These are phyloP conservation scores for Lachnellula suecica DNA, from an alignment of 2,329 filamentous ascomycete species.

Conservation along the genomic window DNA sequence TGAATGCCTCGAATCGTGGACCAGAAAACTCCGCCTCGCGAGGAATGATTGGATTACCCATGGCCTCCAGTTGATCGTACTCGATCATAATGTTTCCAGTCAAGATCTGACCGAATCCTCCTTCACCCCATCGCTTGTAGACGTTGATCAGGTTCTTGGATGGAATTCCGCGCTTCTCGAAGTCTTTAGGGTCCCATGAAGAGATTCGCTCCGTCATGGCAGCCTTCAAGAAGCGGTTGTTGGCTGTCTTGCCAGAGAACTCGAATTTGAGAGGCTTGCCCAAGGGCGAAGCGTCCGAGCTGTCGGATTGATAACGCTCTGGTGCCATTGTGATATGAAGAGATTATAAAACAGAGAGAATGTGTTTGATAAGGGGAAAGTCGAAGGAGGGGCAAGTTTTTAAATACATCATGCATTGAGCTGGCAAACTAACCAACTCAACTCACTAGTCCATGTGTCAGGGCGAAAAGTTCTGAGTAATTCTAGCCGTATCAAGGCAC, in stretches of 20 bases:
- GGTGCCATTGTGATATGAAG: slow-evolving; percentile 18
- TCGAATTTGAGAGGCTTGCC: slow-evolving; percentile 47
- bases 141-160: slow-evolving; percentile 52
- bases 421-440: too few relatives aligned
- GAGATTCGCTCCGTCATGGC: slow-evolving; percentile 66
- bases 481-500: too few relatives aligned
- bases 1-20: slow-evolving; percentile 59
- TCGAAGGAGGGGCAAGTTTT: background rate
- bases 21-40: slow-evolving; percentile 49
- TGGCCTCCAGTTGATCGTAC: slow-evolving; percentile 54
- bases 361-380: background rate
- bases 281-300: slow-evolving; percentile 35
- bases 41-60: slow-evolving; percentile 60
- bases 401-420: too few relatives aligned
- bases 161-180: slow-evolving; percentile 52
- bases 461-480: too few relatives aligned
- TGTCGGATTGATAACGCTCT: slow-evolving; percentile 25
- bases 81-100: slow-evolving; percentile 67
- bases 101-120: slow-evolving; percentile 53
- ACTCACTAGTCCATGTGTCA: too few relatives aligned
- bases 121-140: slow-evolving; percentile 62
- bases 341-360: background rate
- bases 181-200: slow-evolving; percentile 55
- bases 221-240: slow-evolving; percentile 66
- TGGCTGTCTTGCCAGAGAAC: slow-evolving; percentile 54